Evolutionary conservation across 305 asterid species (phyloP), one percentile per base, ranked within the genome.

Genomic region (Solanum hybrid): DNA sequence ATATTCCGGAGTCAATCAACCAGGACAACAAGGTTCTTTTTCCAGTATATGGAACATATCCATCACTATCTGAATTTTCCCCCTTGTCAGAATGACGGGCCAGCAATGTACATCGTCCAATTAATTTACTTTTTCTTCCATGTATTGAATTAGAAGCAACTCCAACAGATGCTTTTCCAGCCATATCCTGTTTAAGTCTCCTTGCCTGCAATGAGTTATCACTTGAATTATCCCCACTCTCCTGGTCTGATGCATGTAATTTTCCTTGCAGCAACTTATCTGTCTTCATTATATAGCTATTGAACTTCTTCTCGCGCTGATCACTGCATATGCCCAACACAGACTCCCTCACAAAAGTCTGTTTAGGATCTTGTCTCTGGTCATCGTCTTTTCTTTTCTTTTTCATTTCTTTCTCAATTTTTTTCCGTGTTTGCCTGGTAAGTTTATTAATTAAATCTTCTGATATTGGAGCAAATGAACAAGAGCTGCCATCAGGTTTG

Each of bases 341-440:
- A 82, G 89, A 80, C 80, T 90, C 95, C 85, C 90, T 91, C 68
- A 77, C 89, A 75, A 91, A 86, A 91, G 93, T 89, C 88, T 73
- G 92, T 90, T 93, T 94, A 38, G 91, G 88, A 89, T 84, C 94
- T 91, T 91, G 93, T 68, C 78, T 32, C 39, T 77, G 17, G 72
- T 91, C 92, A 90, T 91, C 95, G 89, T 92, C 95, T 89, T 92
- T 94, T 89, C 93, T 95, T 94, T 95, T 97, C 95, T 93, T 93
- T 90, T 93, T 97, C 95, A 95, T 93, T 93, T 96, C 98, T 87
- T 94, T 95, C 93, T 96, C 98, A 34, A 95, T 96, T 89, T 95
- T 97, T 96, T 95, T 95, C 92, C 96, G 94, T 10, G 99, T 98
- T 92, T 96, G 98, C 90, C 99, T 94, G 33, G 99, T 96, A 34